phyloP scores from a whole-genome alignment of 2,329 filamentous ascomycete genomes.

The Monosporascus sp. region DNA sequence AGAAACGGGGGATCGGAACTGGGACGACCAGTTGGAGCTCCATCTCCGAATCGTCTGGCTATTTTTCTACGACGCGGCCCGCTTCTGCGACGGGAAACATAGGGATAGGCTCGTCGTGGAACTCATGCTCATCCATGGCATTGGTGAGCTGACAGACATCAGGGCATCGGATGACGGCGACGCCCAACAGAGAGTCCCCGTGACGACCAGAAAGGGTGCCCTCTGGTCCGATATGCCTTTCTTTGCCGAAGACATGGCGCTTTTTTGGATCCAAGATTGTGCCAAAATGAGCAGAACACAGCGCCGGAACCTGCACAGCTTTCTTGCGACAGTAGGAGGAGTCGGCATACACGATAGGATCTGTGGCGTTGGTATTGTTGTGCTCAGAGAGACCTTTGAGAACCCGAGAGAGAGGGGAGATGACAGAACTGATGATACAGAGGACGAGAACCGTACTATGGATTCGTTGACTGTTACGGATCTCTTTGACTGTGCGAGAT shows the following conservation, averaged over 20 bases:
- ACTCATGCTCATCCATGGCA: conserved; percentile 1
- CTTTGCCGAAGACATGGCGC: conserved; percentile 4
- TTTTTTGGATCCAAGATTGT: conserved; percentile 2
- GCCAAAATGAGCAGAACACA: conserved; percentile 1
- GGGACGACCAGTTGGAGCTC: too few relatives aligned
- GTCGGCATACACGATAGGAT: conserved; percentile 2
- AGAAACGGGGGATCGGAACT: too few relatives aligned
- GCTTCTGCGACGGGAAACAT: background rate
- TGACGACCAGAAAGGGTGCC: background rate
- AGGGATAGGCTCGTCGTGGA: conserved; percentile 2
- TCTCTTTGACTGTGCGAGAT: conserved; percentile 2
- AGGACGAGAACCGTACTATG: conserved; percentile 3
- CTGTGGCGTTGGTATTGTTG: conserved; percentile 1
- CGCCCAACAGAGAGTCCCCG: background rate
- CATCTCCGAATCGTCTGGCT: too few relatives aligned
- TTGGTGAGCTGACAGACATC: background rate
- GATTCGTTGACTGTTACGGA: conserved; percentile 1
- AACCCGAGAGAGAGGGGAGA: conserved; percentile 2
- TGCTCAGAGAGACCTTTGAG: conserved; percentile 3
- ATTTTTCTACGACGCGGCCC: background rate
- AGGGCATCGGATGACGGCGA: background rate
- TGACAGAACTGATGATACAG: conserved; percentile 1
- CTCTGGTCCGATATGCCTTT: conserved; percentile 4
- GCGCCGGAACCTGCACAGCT: conserved; percentile 2
- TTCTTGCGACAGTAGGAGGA: conserved; percentile 3